Percentiles rank a stretch among this genome's conserved stretches.
Evolutionary conservation across 169 alveolate species (phyloP).

Genomic region (Plasmodium yoelii): DNA sequence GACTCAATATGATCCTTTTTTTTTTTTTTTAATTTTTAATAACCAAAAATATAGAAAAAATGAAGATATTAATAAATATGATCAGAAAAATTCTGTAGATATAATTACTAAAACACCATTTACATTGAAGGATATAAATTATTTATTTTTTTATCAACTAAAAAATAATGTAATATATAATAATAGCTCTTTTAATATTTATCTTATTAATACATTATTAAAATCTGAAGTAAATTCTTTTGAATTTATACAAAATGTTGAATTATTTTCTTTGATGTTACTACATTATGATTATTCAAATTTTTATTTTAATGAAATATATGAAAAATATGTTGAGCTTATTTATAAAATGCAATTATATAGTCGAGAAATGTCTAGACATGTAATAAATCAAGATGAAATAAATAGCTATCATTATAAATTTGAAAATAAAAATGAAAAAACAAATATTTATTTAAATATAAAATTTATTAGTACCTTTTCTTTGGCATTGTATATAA

Average conservation of each 20-base stretch:
- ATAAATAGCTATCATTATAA: background rate
- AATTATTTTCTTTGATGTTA: conserved; percentile 28
- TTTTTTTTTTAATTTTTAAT: conserved; percentile 11
- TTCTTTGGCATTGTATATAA: conserved; percentile 44
- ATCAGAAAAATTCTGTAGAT: too few species aligned
- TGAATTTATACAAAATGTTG: conserved; percentile 34
- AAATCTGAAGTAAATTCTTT: conserved; percentile 2
- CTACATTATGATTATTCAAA: conserved; percentile 61
- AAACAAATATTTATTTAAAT: conserved; percentile 2
- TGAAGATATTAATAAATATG: background rate
- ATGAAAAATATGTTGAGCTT: conserved; percentile 58
- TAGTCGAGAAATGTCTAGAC: background rate
- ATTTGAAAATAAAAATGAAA: conserved; percentile 10
- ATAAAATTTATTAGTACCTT: conserved; percentile 31
- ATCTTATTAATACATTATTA: conserved; percentile 1
- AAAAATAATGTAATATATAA: conserved; percentile 20
- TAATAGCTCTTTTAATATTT: background rate
- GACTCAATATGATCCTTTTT: conserved; percentile 45
- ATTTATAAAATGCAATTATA: conserved; percentile 47
- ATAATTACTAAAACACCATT: too few species aligned
- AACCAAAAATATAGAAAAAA: conserved; percentile 4
- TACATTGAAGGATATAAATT: conserved; percentile 36
- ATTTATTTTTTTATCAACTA: conserved; percentile 55
- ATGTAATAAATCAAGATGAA: too few species aligned
- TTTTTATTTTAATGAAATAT: background rate